Conservation (phyloP, 1,139 yeast species). For the Casaregolazyma lundiana region DNA sequence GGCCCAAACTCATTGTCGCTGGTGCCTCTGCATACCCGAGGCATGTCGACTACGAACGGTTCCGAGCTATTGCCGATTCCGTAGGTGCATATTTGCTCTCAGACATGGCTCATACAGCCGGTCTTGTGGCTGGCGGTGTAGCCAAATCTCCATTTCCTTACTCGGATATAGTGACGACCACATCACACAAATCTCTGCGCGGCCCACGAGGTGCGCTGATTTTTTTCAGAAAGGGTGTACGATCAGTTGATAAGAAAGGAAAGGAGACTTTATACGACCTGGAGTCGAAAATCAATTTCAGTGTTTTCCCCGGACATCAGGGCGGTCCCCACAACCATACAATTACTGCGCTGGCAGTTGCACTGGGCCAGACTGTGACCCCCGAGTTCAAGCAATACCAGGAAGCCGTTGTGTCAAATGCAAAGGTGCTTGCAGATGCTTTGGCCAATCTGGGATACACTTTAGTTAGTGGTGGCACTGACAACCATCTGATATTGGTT, state of each 20-base stretch:
- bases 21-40: constrained; percentile 98
- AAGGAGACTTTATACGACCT: constrained; percentile 83
- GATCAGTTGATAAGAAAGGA: constrained; percentile 89
- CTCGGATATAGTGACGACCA: constrained; percentile 96
- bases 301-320: constrained; percentile 99
- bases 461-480: constrained; percentile 91
- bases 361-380: constrained; percentile 87
- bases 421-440: constrained; percentile 74
- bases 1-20: constrained; percentile 94
- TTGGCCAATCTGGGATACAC: constrained; percentile 69
- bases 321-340: constrained; percentile 99
- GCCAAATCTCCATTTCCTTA: constrained; percentile 94
- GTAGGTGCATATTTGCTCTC: constrained; percentile 95
- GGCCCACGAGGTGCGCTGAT: constrained; percentile 99
- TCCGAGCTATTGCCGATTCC: constrained; percentile 94
- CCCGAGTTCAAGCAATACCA: constrained; percentile 93
- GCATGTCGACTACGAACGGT: constrained; percentile 88
- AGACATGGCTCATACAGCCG: constrained; percentile 98
- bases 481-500: constrained; percentile 91
- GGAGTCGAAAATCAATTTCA: constrained; percentile 93
- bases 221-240: constrained; percentile 94
- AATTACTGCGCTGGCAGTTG: constrained; percentile 94
- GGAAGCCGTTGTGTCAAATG: constrained; percentile 81
- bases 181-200: constrained; percentile 96
- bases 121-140: constrained; percentile 93